Evolutionary conservation across 1,139 yeast species (phyloP).

Genomic region (Yamadazyma songkhlaensis): DNA sequence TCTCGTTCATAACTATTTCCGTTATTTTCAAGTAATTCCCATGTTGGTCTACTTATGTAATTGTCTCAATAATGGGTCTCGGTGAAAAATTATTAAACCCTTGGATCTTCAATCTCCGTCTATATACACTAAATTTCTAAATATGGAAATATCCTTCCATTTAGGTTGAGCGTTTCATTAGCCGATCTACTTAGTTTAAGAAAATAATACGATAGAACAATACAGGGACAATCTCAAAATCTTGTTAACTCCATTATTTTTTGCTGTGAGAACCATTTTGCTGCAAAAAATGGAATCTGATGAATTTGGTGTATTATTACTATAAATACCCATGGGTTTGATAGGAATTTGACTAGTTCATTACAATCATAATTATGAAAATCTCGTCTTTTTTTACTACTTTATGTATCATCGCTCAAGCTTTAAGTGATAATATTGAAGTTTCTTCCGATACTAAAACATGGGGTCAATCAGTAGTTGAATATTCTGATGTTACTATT

Average conservation of each 20-base stretch:
- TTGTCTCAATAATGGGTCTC: no score
- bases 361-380: constrained; percentile 7
- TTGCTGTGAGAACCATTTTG: not conserved
- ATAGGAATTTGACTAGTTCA: no score
- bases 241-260: not conserved
- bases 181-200: no score
- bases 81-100: no score
- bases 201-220: not conserved
- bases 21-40: no score
- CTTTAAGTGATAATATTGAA: constrained; percentile 9
- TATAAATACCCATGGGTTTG: not conserved
- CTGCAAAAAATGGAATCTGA: not conserved
- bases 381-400: constrained; percentile 11
- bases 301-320: no score
- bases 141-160: no score
- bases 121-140: no score
- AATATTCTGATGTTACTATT: constrained; percentile 3
- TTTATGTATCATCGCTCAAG: constrained; percentile 10
- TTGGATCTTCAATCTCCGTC: no score
- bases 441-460: constrained; percentile 7
- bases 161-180: no score
- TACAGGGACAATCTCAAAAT: not conserved
- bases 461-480: constrained; percentile 11
- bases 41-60: no score
- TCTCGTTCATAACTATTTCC: no score